Percentiles rank a stretch among this genome's conserved stretches.
Conservation (phyloP, 352 stramenopile species). For the Peronosclerospora sorghi region DNA sequence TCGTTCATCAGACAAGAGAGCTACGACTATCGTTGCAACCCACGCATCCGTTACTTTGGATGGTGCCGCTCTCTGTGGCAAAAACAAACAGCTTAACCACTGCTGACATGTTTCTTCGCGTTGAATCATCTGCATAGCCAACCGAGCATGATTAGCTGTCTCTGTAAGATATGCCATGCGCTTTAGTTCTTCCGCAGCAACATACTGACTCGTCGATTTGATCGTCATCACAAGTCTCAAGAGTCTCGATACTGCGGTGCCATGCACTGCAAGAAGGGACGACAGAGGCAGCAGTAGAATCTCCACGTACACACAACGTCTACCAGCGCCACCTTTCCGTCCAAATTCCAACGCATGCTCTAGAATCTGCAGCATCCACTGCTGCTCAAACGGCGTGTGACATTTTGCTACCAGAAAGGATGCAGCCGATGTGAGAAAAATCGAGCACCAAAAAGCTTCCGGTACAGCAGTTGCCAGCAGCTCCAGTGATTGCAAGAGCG, state of each 20-base stretch:
- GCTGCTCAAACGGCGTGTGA: conserved; percentile 25
- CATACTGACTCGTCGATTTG: conserved; percentile 12
- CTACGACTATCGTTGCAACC: conserved; percentile 24
- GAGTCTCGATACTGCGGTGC: conserved; percentile 16
- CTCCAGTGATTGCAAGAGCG: conserved; percentile 32
- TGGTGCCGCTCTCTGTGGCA: neutral
- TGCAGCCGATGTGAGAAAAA: conserved; percentile 27
- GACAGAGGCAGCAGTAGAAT: conserved; percentile 45
- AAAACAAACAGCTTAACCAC: conserved; percentile 38
- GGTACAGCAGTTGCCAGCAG: conserved; percentile 21
- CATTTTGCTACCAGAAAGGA: conserved; percentile 24
- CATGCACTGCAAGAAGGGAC: conserved; percentile 27
- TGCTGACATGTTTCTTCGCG: conserved; percentile 7
- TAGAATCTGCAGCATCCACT: conserved; percentile 31
- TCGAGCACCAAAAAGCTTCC: conserved; percentile 23
- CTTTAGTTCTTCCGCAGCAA: neutral
- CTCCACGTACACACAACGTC: conserved; percentile 41
- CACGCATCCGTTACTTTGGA: conserved; percentile 16
- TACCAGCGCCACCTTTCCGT: neutral
- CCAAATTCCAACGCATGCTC: conserved; percentile 18
- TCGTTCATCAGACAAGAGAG: conserved; percentile 29
- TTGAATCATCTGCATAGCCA: conserved; percentile 25
- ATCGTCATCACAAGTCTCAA: conserved; percentile 31
- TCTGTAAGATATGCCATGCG: conserved; percentile 4
- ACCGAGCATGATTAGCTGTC: conserved; percentile 17